These are phyloP conservation scores for Chaetomiaceae sp. DNA, from an alignment of 2,329 filamentous ascomycete species.

Conservation along the genomic window DNA sequence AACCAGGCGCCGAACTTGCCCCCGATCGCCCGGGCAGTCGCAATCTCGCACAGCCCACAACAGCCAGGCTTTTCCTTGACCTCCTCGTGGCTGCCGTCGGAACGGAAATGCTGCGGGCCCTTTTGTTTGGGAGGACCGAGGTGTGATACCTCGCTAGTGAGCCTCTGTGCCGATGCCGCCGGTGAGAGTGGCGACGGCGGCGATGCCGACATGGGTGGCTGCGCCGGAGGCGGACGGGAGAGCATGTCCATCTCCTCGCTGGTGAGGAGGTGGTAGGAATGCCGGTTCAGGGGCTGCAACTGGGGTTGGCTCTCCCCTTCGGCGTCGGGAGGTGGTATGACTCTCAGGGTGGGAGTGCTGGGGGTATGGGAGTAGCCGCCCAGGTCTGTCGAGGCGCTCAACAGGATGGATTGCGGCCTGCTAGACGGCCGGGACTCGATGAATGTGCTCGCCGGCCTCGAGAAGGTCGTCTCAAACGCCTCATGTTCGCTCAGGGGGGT, in stretches of 20 bases:
- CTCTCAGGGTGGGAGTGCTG: conserved; percentile 8
- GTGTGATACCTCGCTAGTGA: neutral
- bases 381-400: neutral
- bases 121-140: neutral
- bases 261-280: conserved; percentile 12
- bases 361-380: neutral
- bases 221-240: conserved; percentile 2
- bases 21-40: neutral
- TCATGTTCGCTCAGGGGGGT: conserved; percentile 1
- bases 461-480: neutral
- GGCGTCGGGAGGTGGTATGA: conserved; percentile 2
- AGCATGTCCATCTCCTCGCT: conserved; percentile 14
- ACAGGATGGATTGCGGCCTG: conserved; percentile 5
- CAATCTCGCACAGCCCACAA: conserved; percentile 8
- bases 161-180: neutral
- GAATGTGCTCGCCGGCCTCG: conserved; percentile 9
- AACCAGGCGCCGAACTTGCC: conserved; percentile 15
- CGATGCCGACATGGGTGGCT: conserved; percentile 1
- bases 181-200: neutral
- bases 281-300: neutral
- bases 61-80: conserved; percentile 5
- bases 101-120: neutral
- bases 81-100: neutral
- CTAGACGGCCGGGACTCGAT: conserved; percentile 8
- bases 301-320: neutral